phyloP scores from a whole-genome alignment of 257 asterid genomes.

The Solanum piurae region DNA sequence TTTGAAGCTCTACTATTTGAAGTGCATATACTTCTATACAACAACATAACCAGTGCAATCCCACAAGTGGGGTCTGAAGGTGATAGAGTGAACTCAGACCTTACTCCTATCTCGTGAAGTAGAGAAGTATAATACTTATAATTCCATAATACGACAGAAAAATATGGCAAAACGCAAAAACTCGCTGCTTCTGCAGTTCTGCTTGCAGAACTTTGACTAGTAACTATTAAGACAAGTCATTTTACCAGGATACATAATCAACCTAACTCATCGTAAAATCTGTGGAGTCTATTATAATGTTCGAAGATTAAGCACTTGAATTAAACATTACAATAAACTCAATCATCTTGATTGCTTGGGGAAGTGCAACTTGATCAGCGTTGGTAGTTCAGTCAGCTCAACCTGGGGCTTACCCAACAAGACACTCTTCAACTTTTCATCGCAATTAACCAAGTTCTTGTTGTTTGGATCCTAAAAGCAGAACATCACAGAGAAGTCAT shows the following conservation, averaged over 20 bases:
- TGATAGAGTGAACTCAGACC: neutral
- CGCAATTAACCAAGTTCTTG: conserved; percentile 72
- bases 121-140: neutral
- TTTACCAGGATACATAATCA: neutral
- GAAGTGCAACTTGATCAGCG: conserved; percentile 74
- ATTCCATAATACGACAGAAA: neutral
- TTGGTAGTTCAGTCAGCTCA: conserved; percentile 79
- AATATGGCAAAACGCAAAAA: neutral
- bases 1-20: neutral
- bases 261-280: neutral
- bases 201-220: neutral
- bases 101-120: neutral
- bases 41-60: neutral
- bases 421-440: conserved; percentile 66
- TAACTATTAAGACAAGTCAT: neutral
- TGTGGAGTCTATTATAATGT: neutral
- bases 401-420: conserved; percentile 66
- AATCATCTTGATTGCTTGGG: conserved; percentile 55
- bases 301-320: neutral
- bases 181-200: neutral
- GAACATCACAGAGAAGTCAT: neutral
- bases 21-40: neutral
- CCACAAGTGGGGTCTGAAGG: neutral
- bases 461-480: conserved; percentile 54
- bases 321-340: neutral